Percentiles rank a stretch among this genome's conserved stretches.
Conservation (phyloP, 2,329 filamentous ascomycete genomes). For the Eurotiales sp. region DNA sequence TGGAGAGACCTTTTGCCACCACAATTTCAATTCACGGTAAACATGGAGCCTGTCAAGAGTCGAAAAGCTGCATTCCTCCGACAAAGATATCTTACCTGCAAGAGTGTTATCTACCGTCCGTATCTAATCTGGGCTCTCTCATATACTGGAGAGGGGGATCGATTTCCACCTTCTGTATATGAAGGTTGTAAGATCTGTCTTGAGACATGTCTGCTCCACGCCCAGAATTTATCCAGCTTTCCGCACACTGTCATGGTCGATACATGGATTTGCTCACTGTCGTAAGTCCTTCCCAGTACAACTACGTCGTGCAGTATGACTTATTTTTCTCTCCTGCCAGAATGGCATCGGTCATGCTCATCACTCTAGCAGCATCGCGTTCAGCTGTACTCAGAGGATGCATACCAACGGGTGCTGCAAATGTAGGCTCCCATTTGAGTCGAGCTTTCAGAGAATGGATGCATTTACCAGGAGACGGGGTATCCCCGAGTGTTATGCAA, state of each 20-base stretch:
- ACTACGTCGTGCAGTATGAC: not conserved
- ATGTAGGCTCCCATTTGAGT: constrained; percentile 42
- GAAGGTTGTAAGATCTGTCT: constrained; percentile 45
- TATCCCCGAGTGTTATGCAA: constrained; percentile 47
- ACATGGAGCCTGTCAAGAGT: constrained; percentile 28
- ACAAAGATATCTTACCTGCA: constrained; percentile 51
- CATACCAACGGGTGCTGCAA: constrained; percentile 37
- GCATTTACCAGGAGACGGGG: constrained; percentile 33
- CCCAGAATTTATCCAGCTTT: constrained; percentile 47
- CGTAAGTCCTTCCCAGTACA: constrained; percentile 33
- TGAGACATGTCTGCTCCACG: constrained; percentile 48
- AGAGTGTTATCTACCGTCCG: constrained; percentile 52
- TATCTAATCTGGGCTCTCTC: constrained; percentile 51
- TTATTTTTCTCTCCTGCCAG: constrained; percentile 24
- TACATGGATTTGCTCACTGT: constrained; percentile 54
- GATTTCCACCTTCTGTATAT: constrained; percentile 32
- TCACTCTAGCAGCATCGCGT: constrained; percentile 45
- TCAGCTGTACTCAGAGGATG: constrained; percentile 37
- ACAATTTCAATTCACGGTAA: constrained; percentile 31
- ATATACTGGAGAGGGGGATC: constrained; percentile 28
- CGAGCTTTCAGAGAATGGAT: constrained; percentile 44
- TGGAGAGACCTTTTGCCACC: constrained; percentile 32
- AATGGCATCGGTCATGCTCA: constrained; percentile 50
- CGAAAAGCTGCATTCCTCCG: constrained; percentile 49
- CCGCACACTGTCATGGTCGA: constrained; percentile 52